A percentile compares a stretch with the other conserved stretches of the same genome.
phyloP scores from a whole-genome alignment of 2,329 filamentous ascomycete species.

The Colletotrichum agaves region DNA sequence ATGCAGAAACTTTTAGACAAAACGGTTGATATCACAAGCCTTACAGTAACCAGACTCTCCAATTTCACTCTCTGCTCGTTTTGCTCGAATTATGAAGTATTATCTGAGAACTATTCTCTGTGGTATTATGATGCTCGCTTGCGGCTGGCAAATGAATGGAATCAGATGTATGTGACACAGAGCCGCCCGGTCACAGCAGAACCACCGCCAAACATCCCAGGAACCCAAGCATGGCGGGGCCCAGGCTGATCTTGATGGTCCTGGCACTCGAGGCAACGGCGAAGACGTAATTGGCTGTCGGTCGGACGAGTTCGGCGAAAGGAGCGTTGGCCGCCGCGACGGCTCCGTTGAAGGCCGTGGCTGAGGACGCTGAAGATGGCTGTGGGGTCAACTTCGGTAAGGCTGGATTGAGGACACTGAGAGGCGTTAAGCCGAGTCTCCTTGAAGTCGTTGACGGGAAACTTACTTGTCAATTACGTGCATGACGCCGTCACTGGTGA shows the following conservation, averaged over 20 bases:
- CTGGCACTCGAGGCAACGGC: slow-evolving; percentile 37
- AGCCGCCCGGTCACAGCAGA: slow-evolving; percentile 15
- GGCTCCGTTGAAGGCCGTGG: slow-evolving; percentile 64
- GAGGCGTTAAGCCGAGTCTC: slow-evolving; percentile 40
- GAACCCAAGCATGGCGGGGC: slow-evolving; percentile 39
- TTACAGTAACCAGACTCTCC: too few relatives aligned
- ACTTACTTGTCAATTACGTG: slow-evolving; percentile 68
- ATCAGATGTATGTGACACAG: neutral
- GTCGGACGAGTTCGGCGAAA: slow-evolving; percentile 63
- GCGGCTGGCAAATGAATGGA: slow-evolving; percentile 14
- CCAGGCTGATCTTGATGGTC: slow-evolving; percentile 38
- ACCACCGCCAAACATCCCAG: slow-evolving; percentile 36
- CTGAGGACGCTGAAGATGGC: slow-evolving; percentile 52
- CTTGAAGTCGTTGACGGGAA: slow-evolving; percentile 37
- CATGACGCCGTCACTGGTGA: slow-evolving; percentile 67
- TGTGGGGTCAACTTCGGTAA: slow-evolving; percentile 45
- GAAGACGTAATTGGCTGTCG: slow-evolving; percentile 43
- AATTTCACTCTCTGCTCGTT: too few relatives aligned
- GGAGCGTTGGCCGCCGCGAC: slow-evolving; percentile 58
- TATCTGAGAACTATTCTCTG: slow-evolving; percentile 7
- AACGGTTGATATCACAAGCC: too few relatives aligned
- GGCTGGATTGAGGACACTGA: slow-evolving; percentile 50
- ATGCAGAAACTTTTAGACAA: too few relatives aligned
- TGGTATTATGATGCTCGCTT: slow-evolving; percentile 10
- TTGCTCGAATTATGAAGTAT: neutral